Conservation (phyloP, 176 grass and related monocot genomes). For the Paspalum notatum region DNA sequence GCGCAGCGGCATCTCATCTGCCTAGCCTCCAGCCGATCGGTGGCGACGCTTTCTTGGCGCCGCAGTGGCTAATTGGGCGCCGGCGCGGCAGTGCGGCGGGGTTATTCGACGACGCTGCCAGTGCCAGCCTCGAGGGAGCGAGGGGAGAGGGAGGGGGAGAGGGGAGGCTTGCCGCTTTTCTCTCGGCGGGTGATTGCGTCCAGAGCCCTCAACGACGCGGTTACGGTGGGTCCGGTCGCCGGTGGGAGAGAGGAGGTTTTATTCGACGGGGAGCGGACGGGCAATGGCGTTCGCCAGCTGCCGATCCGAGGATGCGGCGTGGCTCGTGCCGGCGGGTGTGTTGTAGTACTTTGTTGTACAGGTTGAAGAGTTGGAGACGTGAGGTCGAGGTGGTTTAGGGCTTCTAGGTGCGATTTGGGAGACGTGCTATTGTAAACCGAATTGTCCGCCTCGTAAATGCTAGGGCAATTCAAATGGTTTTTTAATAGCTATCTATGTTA, state of each 20-base stretch:
- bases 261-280: conserved; percentile 21
- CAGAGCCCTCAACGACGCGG: conserved; percentile 40
- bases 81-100: background rate
- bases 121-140: background rate
- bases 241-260: background rate
- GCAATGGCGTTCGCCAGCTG: conserved; percentile 33
- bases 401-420: conserved; percentile 9
- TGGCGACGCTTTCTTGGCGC: background rate
- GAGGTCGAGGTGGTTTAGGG: background rate
- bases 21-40: background rate
- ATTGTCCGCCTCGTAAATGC: background rate
- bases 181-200: conserved; percentile 32
- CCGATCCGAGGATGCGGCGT: conserved; percentile 16
- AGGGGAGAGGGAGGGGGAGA: background rate
- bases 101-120: background rate
- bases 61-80: conserved; percentile 4
- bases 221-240: background rate
- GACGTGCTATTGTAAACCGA: background rate
- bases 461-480: background rate
- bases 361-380: background rate
- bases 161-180: background rate
- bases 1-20: conserved; percentile 50
- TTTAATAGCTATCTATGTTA: too few species aligned
- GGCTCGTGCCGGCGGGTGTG: background rate
- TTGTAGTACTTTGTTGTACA: too few species aligned